These are phyloP conservation scores for Aspergillus affinis DNA, from an alignment of 495 filamentous ascomycete genomes.

Conservation along the genomic window DNA sequence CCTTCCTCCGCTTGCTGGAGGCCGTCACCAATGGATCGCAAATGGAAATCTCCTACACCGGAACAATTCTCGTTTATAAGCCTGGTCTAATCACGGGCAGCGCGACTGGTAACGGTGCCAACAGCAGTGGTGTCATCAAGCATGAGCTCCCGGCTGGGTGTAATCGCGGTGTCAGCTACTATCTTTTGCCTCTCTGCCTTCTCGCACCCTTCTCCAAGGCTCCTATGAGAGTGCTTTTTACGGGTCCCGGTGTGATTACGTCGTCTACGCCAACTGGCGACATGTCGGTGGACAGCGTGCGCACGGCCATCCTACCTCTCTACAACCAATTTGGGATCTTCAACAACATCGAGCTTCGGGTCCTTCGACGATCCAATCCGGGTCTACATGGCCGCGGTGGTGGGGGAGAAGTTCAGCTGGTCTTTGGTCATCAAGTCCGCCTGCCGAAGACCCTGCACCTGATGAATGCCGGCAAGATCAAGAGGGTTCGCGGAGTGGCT, in stretches of 20 bases:
- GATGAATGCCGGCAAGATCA: slow-evolving; percentile 82
- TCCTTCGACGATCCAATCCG: slow-evolving; percentile 74
- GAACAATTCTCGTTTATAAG: slow-evolving; percentile 85
- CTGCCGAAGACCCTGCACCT: slow-evolving; percentile 90
- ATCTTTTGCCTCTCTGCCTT: slow-evolving; percentile 82
- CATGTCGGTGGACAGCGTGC: slow-evolving; percentile 85
- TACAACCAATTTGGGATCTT: slow-evolving; percentile 88
- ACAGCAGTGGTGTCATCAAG: slow-evolving; percentile 65
- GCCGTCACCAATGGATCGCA: slow-evolving; percentile 90
- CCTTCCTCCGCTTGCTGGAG: slow-evolving; percentile 92
- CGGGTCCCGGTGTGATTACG: slow-evolving; percentile 92
- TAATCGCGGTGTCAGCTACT: slow-evolving; percentile 85
- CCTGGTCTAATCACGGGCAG: slow-evolving; percentile 89
- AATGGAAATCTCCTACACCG: slow-evolving; percentile 93
- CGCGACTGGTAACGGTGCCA: slow-evolving; percentile 62
- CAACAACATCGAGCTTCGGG: slow-evolving; percentile 81
- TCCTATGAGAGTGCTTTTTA: slow-evolving; percentile 82
- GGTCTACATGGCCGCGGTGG: slow-evolving; percentile 72
- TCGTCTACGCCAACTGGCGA: slow-evolving; percentile 77
- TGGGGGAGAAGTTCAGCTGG: slow-evolving; percentile 86
- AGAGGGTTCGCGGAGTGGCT: slow-evolving; percentile 86
- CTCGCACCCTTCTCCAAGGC: slow-evolving; percentile 92
- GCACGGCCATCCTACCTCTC: slow-evolving; percentile 87
- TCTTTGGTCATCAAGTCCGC: slow-evolving; percentile 88
- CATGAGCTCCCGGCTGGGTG: slow-evolving; percentile 76